Evolutionary conservation across 192 early-diverging fungal genomes (phyloP).

Genomic region (Cladochytrium replicatum): DNA sequence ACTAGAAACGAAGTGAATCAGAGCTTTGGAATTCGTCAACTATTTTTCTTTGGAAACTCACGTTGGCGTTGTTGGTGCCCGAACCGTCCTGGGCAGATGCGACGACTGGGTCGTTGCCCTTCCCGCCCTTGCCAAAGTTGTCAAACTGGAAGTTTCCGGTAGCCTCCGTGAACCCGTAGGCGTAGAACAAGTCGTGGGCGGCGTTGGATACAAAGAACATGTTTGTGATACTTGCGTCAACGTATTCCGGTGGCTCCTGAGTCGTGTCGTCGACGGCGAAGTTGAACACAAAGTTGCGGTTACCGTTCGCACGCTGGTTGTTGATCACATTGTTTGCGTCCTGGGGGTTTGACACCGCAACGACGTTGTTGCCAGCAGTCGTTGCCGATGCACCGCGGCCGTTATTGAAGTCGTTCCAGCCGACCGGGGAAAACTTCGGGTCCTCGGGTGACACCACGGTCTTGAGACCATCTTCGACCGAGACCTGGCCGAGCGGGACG

Average conservation of each 20-base stretch:
- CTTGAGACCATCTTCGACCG: too few species aligned
- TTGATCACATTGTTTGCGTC: slow-evolving; percentile 3
- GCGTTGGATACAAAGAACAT: slow-evolving; percentile 46
- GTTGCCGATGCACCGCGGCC: not conserved
- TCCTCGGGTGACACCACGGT: too few species aligned
- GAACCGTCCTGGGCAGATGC: slow-evolving; percentile 47
- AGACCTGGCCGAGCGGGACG: too few species aligned
- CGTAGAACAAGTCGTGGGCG: slow-evolving; percentile 60
- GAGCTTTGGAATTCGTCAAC: slow-evolving; percentile 57
- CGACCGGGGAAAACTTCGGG: too few species aligned
- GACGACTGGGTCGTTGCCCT: slow-evolving; percentile 41
- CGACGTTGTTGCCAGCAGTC: slow-evolving; percentile 44
- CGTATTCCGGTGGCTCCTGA: slow-evolving; percentile 27
- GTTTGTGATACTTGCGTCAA: slow-evolving; percentile 41
- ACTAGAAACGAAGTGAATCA: slow-evolving; percentile 53
- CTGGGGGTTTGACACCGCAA: slow-evolving; percentile 19
- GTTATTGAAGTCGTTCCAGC: too few species aligned
- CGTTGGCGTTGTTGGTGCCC: too few species aligned
- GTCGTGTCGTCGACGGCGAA: too few species aligned
- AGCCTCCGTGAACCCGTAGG: slow-evolving; percentile 35
- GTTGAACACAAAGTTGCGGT: slow-evolving; percentile 34
- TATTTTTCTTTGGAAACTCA: too few species aligned
- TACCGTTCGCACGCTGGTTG: slow-evolving; percentile 22
- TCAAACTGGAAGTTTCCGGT: slow-evolving; percentile 68
- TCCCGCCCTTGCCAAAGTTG: slow-evolving; percentile 22